Base-by-base conservation (phyloP, 2,329 filamentous ascomycete species). In the Cordyceps fumosorosea region DNA sequence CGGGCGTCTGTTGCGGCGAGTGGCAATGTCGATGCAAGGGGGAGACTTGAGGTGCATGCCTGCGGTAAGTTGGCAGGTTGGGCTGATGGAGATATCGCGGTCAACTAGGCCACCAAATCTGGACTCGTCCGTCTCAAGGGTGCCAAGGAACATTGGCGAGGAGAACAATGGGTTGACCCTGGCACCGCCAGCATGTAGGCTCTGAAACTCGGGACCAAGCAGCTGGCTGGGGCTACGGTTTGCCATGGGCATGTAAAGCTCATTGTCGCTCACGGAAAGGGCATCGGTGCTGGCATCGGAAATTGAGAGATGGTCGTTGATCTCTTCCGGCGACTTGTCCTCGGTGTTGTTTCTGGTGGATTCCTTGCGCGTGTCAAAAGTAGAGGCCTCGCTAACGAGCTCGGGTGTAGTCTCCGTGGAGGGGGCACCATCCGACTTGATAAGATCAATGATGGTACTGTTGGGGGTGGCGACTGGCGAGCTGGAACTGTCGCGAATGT, bases 21-120 rank as follows among this genome's bases (percentile, higher is more conserved):
- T 78, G 18, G 82, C 83, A 64, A 85, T 81, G 66, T 84, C 82
- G 60, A 81, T 75, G 0, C 78, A 76, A 11, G 80, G 78, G 0
- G 81, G 77, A 1, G 81, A 82, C 66, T 76, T 80, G 67, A 82
- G 74, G 32, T 71, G 73, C 48, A 76, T 70, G 53, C 54, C 62
- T 5, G 45, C 20, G 3, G 56, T 45, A 8, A 56, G n/a, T 37
- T 63, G 62, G 16, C 24, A 60, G 7, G 57, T 57, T 22, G 61
- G 61, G 48, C 61, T 63, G 47, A 57, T 57, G 11, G 61, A 63
- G 3, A 57, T 22, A 29, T 61, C 52, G 18, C 52, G 40, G 53
- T 60, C 56, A 16, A 47, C 53, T 7, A 56, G 8, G 32, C 56
- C 24, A 32, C 56, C 24, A 42, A 60, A 56, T 16, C 22, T 20